Base-by-base conservation (phyloP, 2,329 filamentous ascomycete genomes). In the Tolypocladium endophyticum region DNA sequence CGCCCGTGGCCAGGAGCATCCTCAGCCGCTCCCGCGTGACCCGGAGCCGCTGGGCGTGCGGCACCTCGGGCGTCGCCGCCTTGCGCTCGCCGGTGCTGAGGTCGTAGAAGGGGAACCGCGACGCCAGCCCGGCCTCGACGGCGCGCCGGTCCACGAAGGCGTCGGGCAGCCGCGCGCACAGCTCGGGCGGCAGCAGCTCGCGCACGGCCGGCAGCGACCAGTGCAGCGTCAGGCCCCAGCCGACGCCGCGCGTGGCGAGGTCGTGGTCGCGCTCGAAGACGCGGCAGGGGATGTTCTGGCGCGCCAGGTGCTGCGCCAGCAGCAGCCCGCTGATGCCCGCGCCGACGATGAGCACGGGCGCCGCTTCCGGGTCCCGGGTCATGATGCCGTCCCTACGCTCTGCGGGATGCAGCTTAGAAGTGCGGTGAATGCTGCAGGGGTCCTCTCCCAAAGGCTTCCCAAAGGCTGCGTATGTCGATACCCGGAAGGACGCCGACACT, bases 211-310 rank as follows among this genome's bases (percentile, higher is more conserved):
- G 74, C 12, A 86, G 74, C 5, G 81, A 82, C 84, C 84, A 87
- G 67, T 87, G 82, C 60, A 87, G 73, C 0, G 84, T 87, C 60
- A 87, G 72, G 3, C 83, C 85, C 86, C 84, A 87, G 62, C 85
- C 84, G 4, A 77, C 73, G 25, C 72, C 80, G 38, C 77, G 80
- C 35, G 75, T 75, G 60, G 70, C 73, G 50, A 80, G 72, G 47
- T 79, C 75, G 6, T 66, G 60, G 63, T 82, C 78, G n/a, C 80
- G 77, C 66, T 84, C 82, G 64, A 81, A 84, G 57, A 85, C 72
- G 35, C 69, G 74, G 64, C 77, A 81, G 5, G 74, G 68, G 7
- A 79, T 66, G 12, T 60, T 64, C n/a, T 66, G 60, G 33, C 64
- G 69, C 56, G 66, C 67, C 3, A 75, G 65, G 14, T 68, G 61